These are phyloP conservation scores for Moesziomyces antarcticus DNA, from an alignment of 1,284 basidiomycete species.

Conservation along the genomic window DNA sequence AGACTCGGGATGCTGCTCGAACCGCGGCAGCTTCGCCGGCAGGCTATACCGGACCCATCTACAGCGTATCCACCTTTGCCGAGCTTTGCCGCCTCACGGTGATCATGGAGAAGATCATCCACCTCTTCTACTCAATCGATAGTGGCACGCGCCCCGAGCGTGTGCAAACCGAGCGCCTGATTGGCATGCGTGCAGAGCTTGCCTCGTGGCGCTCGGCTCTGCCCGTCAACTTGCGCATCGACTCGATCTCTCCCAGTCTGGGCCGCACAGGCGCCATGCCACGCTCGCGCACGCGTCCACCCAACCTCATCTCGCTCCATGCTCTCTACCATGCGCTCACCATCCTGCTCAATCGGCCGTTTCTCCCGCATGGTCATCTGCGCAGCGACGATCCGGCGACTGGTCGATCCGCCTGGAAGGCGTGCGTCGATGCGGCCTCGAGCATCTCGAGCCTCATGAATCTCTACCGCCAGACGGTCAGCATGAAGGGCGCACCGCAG, in stretches of 20 bases:
- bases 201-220: slow-evolving; percentile 26
- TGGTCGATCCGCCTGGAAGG: slow-evolving; percentile 49
- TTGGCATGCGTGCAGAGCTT: slow-evolving; percentile 50
- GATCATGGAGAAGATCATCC: slow-evolving; percentile 53
- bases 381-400: slow-evolving; percentile 31
- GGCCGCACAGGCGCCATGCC: slow-evolving; percentile 3
- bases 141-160: slow-evolving; percentile 9
- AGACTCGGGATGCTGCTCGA: no score
- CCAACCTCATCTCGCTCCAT: slow-evolving; percentile 63
- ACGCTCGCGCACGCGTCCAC: slow-evolving; percentile 46
- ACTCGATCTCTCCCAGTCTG: slow-evolving; percentile 32
- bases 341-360: slow-evolving; percentile 64
- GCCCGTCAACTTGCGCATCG: slow-evolving; percentile 32
- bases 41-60: slow-evolving; percentile 56
- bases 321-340: slow-evolving; percentile 61
- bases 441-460: slow-evolving; percentile 52
- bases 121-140: slow-evolving; percentile 16
- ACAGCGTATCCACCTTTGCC: slow-evolving; percentile 62
- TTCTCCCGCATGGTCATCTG: slow-evolving; percentile 53
- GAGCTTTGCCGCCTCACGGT: slow-evolving; percentile 57
- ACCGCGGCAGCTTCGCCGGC: neutral
- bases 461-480: slow-evolving; percentile 57
- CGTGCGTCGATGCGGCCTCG: slow-evolving; percentile 60
- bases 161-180: slow-evolving; percentile 48
- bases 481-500: slow-evolving; percentile 62